Evolutionary conservation across 352 stramenopile genomes (phyloP).

Genomic region (Phytopythium aichiense): DNA sequence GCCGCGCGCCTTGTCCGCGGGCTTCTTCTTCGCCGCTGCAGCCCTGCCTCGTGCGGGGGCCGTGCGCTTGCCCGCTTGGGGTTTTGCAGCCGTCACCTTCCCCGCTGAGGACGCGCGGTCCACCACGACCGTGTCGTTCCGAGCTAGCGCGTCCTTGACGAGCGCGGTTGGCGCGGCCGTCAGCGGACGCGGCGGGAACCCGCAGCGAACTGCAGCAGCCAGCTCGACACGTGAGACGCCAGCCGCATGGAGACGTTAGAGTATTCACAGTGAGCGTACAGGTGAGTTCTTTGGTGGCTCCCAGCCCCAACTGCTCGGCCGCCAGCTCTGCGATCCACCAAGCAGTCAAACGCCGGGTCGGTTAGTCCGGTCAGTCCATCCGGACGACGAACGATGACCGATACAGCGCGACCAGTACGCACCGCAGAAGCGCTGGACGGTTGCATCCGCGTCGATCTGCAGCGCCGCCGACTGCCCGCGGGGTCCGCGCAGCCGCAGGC

Average conservation of each 20-base stretch:
- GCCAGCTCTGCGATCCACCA: slow-evolving; percentile 30
- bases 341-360: neutral
- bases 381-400: too few species aligned
- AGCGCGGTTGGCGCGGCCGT: slow-evolving; percentile 27
- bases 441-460: slow-evolving; percentile 32
- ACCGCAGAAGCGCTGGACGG: slow-evolving; percentile 50
- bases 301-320: slow-evolving; percentile 37
- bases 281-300: slow-evolving; percentile 31
- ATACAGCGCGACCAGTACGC: slow-evolving; percentile 5
- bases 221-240: neutral
- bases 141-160: slow-evolving; percentile 46
- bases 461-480: slow-evolving; percentile 53
- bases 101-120: slow-evolving; percentile 14
- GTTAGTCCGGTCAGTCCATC: too few species aligned
- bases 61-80: slow-evolving; percentile 2
- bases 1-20: slow-evolving; percentile 17
- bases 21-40: slow-evolving; percentile 11
- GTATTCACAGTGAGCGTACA: slow-evolving; percentile 28
- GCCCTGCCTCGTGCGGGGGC: slow-evolving; percentile 1
- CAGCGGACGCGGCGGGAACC: slow-evolving; percentile 54
- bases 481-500: slow-evolving; percentile 54
- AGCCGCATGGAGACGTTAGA: neutral
- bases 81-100: slow-evolving; percentile 5
- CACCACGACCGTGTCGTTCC: slow-evolving; percentile 76
- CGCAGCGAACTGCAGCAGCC: slow-evolving; percentile 41